Conservation (phyloP, 1,139 yeast genomes). For the Saccharomyces hybrid region DNA sequence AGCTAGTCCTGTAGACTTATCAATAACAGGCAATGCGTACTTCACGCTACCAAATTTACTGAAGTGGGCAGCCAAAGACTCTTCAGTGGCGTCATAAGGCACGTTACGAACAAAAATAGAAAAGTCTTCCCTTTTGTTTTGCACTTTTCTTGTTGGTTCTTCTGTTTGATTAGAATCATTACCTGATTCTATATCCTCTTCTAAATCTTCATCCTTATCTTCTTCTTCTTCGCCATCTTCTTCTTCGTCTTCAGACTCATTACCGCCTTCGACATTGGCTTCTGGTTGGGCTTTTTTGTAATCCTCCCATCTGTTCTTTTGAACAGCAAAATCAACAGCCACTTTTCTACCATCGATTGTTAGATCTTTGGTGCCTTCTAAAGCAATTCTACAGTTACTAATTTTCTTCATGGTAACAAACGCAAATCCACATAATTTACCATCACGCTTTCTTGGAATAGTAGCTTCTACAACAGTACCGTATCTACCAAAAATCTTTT, state of each 20-base stretch:
- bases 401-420: slow-evolving; percentile 85
- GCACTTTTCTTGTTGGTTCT: slow-evolving; percentile 35
- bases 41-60: slow-evolving; percentile 76
- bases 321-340: slow-evolving; percentile 89
- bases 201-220: slow-evolving; percentile 29
- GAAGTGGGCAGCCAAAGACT: slow-evolving; percentile 69
- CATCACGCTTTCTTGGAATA: slow-evolving; percentile 82
- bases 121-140: slow-evolving; percentile 59
- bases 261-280: slow-evolving; percentile 35
- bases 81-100: slow-evolving; percentile 89
- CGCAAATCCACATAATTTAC: slow-evolving; percentile 90
- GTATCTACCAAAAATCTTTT: slow-evolving; percentile 60
- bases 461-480: slow-evolving; percentile 88
- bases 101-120: slow-evolving; percentile 82
- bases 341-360: slow-evolving; percentile 87
- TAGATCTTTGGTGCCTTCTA: slow-evolving; percentile 62
- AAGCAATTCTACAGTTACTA: slow-evolving; percentile 72
- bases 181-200: slow-evolving; percentile 34
- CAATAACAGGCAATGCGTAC: slow-evolving; percentile 90
- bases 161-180: slow-evolving; percentile 32
- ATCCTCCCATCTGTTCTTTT: slow-evolving; percentile 72
- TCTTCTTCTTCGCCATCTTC: slow-evolving; percentile 33
- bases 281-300: slow-evolving; percentile 37
- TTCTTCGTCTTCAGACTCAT: slow-evolving; percentile 33
- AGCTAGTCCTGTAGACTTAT: slow-evolving; percentile 75